Conservation (phyloP, 805 yeast species). For the Tetrapisispora nanseiensis region DNA sequence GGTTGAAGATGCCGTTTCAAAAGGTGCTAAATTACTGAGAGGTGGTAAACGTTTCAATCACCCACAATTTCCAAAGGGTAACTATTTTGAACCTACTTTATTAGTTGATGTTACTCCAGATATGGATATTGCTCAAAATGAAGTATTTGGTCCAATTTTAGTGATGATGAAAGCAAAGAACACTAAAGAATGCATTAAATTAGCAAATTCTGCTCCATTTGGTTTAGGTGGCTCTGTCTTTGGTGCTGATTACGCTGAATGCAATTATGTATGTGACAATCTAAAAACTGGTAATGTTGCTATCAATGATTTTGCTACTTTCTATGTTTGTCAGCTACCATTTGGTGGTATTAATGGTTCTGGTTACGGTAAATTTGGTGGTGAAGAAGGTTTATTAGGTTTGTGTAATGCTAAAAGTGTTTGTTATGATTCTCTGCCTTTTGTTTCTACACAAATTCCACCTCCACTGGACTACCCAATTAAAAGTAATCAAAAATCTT, state of each 20-base stretch:
- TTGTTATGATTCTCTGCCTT: constrained; percentile 72
- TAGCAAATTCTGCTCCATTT: constrained; percentile 78
- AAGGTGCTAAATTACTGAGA: constrained; percentile 69
- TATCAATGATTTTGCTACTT: constrained; percentile 95
- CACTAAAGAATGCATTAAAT: constrained; percentile 56
- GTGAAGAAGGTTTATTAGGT: constrained; percentile 92
- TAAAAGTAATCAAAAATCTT: constrained; percentile 66
- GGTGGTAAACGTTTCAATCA: constrained; percentile 81
- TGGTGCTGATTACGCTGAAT: constrained; percentile 49
- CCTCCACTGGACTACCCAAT: constrained; percentile 88
- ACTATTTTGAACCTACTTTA: constrained; percentile 84
- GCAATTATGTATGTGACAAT: constrained; percentile 52
- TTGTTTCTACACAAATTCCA: constrained; percentile 77
- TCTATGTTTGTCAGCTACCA: constrained; percentile 89
- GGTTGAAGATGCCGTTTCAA: constrained; percentile 59
- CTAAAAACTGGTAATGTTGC: constrained; percentile 87
- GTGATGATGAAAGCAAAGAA: constrained; percentile 64
- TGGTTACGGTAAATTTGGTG: constrained; percentile 97
- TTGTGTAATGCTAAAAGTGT: constrained; percentile 80
- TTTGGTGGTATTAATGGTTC: constrained; percentile 91
- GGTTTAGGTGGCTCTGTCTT: constrained; percentile 92
- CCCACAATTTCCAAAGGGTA: constrained; percentile 93
- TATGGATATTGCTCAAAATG: constrained; percentile 78
- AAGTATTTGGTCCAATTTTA: constrained; percentile 90
- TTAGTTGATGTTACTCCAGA: constrained; percentile 67